Percentiles rank a stretch among this genome's conserved stretches.
phyloP scores from a whole-genome alignment of 2,329 filamentous ascomycete species.

The Trichoderma harzianum region DNA sequence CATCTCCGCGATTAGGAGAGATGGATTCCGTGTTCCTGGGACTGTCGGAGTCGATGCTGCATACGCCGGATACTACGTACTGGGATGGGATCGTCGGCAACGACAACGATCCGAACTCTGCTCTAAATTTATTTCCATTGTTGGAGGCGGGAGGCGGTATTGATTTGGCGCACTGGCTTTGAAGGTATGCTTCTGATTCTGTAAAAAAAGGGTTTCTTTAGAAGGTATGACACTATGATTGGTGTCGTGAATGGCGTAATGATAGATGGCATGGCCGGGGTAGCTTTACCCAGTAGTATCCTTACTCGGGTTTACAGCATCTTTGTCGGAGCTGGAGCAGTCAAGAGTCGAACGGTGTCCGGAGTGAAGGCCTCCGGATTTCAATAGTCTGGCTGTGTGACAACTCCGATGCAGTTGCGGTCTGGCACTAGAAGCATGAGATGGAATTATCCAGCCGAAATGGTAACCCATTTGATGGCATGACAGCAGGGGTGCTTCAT shows the following conservation, averaged over 20 bases:
- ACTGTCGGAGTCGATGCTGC: slow-evolving; percentile 36
- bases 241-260: neutral
- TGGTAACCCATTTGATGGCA: neutral
- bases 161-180: slow-evolving; percentile 44
- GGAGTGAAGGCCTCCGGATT: neutral
- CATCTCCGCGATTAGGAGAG: slow-evolving; percentile 34
- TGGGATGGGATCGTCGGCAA: slow-evolving; percentile 37
- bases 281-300: too few relatives aligned
- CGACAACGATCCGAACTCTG: slow-evolving; percentile 43
- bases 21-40: slow-evolving; percentile 39
- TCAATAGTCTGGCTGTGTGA: neutral
- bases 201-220: neutral
- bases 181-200: neutral
- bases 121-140: slow-evolving; percentile 49
- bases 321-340: neutral
- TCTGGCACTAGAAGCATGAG: neutral
- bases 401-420: neutral
- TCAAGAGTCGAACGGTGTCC: neutral
- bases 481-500: neutral
- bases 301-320: neutral
- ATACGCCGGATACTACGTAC: slow-evolving; percentile 41
- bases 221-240: neutral
- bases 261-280: neutral
- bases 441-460: neutral
- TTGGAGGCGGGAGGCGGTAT: slow-evolving; percentile 52